phyloP scores from a whole-genome alignment of 108 stramenopile genomes.

The Nitzschia putrida region DNA sequence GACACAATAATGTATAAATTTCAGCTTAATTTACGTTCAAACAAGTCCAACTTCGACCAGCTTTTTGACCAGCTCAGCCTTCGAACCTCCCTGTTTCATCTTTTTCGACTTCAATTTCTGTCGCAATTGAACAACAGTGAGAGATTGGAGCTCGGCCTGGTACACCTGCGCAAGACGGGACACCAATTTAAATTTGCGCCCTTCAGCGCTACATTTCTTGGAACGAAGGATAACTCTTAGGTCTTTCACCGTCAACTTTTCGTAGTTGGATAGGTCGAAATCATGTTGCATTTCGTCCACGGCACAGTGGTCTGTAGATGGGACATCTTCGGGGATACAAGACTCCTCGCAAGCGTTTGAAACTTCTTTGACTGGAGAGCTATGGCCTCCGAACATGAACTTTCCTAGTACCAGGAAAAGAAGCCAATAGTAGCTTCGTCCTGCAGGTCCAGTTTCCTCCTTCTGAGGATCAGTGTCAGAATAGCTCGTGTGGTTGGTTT shows the following conservation, averaged over 20 bases:
- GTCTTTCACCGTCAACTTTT: not conserved
- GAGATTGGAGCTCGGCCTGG: conserved; percentile 6
- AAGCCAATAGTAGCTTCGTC: too few species aligned
- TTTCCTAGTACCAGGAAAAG: too few species aligned
- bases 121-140: conserved; percentile 25
- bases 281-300: not conserved
- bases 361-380: not conserved
- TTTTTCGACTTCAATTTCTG: conserved; percentile 13
- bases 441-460: too few species aligned
- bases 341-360: not conserved
- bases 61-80: conserved; percentile 9
- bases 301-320: not conserved
- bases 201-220: conserved; percentile 7
- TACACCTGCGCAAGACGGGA: conserved; percentile 11
- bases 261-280: conserved; percentile 14
- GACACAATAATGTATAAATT: not conserved
- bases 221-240: conserved; percentile 8
- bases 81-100: conserved; percentile 10
- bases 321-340: not conserved
- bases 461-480: too few species aligned
- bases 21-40: not conserved
- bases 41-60: conserved; percentile 10
- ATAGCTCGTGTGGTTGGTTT: too few species aligned
- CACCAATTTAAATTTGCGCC: conserved; percentile 4
- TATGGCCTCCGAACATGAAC: too few species aligned